A percentile compares a stretch with the other conserved stretches of the same genome.
phyloP scores from a whole-genome alignment of 148 eudicot species.

The Chenopodium album region DNA sequence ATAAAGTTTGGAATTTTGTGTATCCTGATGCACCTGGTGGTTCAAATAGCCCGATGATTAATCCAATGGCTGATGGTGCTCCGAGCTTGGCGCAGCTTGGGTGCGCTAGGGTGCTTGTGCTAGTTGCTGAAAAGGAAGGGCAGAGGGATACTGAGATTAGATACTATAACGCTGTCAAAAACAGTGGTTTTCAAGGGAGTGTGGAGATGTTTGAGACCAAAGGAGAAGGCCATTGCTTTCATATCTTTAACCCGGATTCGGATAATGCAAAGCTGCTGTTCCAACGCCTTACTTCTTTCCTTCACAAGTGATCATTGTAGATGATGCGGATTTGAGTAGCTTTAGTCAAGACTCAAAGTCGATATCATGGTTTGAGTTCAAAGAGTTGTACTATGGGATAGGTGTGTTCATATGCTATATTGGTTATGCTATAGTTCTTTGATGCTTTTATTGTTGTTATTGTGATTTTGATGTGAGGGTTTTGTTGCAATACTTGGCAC shows the following conservation, averaged over 20 bases:
- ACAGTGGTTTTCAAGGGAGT: conserved; percentile 43
- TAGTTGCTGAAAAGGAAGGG: conserved; percentile 36
- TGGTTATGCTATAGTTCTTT: too few relatives aligned
- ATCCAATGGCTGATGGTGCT: conserved; percentile 31
- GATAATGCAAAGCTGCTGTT: conserved; percentile 40
- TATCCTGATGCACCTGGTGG: conserved; percentile 38
- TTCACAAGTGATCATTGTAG: conserved; percentile 25
- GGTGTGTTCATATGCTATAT: too few relatives aligned
- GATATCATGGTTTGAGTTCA: too few relatives aligned
- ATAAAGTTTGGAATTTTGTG: conserved; percentile 40
- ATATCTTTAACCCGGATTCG: conserved; percentile 29
- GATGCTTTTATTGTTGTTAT: too few relatives aligned
- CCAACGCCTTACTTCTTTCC: conserved; percentile 36
- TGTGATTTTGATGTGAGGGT: too few relatives aligned
- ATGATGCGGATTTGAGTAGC: too few relatives aligned
- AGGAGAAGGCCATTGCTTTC: conserved; percentile 42
- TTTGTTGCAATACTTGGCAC: too few relatives aligned
- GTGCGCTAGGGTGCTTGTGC: conserved; percentile 36
- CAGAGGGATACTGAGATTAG: conserved; percentile 25
- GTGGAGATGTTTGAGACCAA: conserved; percentile 37
- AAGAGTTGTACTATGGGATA: too few relatives aligned
- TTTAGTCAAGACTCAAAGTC: too few relatives aligned
- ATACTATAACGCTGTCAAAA: conserved; percentile 31
- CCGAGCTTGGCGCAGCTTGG: conserved; percentile 30
- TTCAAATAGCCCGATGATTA: conserved; percentile 30